Evolutionary conservation across 2,329 filamentous ascomycete genomes (phyloP).

Genomic region (Dendryphion nanum): DNA sequence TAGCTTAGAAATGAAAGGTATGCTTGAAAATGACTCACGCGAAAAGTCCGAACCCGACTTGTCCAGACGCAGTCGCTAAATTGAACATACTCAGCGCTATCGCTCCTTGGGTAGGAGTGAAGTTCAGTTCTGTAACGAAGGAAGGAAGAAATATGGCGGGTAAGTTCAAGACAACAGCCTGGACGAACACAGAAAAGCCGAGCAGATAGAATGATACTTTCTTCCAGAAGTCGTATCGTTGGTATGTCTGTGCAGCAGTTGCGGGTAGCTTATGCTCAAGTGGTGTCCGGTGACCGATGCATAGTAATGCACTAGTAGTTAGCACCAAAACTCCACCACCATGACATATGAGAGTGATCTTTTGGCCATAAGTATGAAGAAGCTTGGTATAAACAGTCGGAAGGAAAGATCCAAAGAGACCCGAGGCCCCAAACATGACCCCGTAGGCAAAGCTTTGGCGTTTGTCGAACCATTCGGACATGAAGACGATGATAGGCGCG

Average conservation of each 20-base stretch:
- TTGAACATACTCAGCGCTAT: conserved; percentile 1
- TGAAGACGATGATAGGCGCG: neutral
- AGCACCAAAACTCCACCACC: neutral
- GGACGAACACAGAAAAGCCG: neutral
- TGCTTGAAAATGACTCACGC: neutral
- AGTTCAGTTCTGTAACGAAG: neutral
- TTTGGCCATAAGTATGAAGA: neutral
- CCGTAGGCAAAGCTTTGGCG: conserved; percentile 1
- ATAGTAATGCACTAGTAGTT: neutral
- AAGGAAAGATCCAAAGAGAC: neutral
- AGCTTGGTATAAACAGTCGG: conserved; percentile 1
- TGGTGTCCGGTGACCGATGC: neutral
- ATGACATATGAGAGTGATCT: neutral
- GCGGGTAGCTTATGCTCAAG: neutral
- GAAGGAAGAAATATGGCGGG: neutral
- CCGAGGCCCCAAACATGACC: neutral
- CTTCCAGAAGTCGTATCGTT: neutral
- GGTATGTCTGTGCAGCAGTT: neutral
- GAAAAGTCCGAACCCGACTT: neutral
- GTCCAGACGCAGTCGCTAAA: neutral
- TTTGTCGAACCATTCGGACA: conserved; percentile 1
- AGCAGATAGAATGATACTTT: neutral
- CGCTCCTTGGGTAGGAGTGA: neutral
- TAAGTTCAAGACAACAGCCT: neutral
- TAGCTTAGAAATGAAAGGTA: neutral